Evolutionary conservation across 805 yeast genomes (phyloP).

Genomic region (Lipomyces sp.): DNA sequence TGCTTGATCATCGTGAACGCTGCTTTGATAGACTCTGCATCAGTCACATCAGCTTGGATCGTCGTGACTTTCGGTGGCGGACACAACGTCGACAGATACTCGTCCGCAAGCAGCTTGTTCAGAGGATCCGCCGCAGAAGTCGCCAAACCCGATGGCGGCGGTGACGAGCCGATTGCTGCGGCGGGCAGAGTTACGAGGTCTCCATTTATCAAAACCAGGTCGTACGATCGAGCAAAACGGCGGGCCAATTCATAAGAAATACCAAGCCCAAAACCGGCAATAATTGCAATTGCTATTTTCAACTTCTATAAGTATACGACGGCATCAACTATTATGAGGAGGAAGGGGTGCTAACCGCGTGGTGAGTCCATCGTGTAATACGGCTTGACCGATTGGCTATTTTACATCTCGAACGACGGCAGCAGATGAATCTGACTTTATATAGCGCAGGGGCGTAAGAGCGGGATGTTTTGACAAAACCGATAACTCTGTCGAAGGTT

Average conservation of each 20-base stretch:
- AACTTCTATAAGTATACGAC: neutral
- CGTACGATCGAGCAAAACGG: conserved; percentile 16
- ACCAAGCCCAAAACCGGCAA: conserved; percentile 25
- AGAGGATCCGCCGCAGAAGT: neutral
- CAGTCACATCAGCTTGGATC: conserved; percentile 19
- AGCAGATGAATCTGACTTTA: no score
- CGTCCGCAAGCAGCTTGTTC: conserved; percentile 2
- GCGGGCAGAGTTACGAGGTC: conserved; percentile 3
- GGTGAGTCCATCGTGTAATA: no score
- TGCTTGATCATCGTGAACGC: conserved; percentile 2
- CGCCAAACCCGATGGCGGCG: neutral
- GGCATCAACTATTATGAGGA: neutral
- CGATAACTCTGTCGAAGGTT: no score
- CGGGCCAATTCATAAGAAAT: conserved; percentile 14
- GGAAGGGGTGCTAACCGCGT: no score
- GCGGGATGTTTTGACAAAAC: no score
- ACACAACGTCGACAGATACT: neutral
- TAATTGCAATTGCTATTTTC: conserved; percentile 19
- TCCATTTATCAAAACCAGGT: conserved; percentile 16
- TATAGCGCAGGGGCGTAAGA: no score
- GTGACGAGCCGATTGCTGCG: neutral
- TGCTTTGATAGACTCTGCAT: conserved; percentile 1
- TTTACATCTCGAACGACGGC: no score
- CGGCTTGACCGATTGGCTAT: neutral
- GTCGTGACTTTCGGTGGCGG: conserved; percentile 7